Evolutionary conservation across 192 early-diverging fungal species (phyloP).

Genomic region (Gaertneriomyces sp.): DNA sequence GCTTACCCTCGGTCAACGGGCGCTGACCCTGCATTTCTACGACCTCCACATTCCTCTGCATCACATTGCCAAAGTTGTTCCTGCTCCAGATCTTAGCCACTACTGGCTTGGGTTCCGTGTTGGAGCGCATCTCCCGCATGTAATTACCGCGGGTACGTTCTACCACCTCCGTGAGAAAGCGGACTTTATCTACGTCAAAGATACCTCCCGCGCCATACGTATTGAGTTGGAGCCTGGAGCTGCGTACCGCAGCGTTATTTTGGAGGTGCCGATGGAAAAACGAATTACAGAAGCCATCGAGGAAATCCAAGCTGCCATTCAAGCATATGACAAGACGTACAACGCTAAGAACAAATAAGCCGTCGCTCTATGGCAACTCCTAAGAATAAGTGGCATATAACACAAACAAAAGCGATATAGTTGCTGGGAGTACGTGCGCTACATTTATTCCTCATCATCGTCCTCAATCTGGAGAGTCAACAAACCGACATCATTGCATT

Average conservation of each 20-base stretch:
- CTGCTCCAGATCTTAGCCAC: no score
- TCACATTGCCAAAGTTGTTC: no score
- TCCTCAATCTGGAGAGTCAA: conserved; percentile 42
- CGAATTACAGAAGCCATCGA: not conserved
- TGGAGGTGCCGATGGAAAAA: not conserved
- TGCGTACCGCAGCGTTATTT: not conserved
- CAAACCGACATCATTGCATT: conserved; percentile 72
- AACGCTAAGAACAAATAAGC: no score
- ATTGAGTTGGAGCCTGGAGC: not conserved
- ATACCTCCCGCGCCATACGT: not conserved
- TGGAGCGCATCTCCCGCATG: no score
- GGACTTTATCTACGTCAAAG: conserved; percentile 6
- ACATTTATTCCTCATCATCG: conserved; percentile 10
- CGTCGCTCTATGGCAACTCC: no score
- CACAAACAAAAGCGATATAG: no score
- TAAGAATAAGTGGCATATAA: no score
- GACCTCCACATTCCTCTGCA: no score
- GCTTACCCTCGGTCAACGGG: no score
- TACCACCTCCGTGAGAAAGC: conserved; percentile 1
- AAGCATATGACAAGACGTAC: not conserved
- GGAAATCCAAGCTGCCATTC: not conserved
- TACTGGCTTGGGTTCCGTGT: no score
- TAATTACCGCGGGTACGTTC: not conserved
- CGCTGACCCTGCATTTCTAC: no score
- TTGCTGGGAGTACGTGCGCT: no score